These are phyloP conservation scores for Geranium incanum DNA, from an alignment of 441 rosid genomes.

Conservation along the genomic window DNA sequence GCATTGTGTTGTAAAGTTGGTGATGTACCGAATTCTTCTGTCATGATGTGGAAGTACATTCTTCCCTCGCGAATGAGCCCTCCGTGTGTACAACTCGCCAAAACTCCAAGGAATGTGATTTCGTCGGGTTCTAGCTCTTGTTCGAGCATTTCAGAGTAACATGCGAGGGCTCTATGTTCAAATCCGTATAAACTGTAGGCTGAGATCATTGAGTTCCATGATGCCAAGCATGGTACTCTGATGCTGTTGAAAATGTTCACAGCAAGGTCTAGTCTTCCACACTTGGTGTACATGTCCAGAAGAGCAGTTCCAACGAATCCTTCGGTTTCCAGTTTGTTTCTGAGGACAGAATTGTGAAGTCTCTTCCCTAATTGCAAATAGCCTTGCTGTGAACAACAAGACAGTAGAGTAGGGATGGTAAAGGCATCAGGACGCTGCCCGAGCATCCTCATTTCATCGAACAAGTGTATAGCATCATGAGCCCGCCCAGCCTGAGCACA, in stretches of 20 bases:
- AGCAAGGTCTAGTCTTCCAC: constrained; percentile 49
- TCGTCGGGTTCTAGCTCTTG: constrained; percentile 49
- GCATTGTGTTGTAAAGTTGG: constrained; percentile 71
- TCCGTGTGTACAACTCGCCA: constrained; percentile 66
- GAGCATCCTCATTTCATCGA: constrained; percentile 44
- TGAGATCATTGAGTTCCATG: constrained; percentile 72
- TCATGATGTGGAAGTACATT: constrained; percentile 47
- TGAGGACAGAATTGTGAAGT: constrained; percentile 48
- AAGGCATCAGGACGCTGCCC: constrained; percentile 50
- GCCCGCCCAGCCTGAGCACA: constrained; percentile 61
- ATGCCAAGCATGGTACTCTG: constrained; percentile 46
- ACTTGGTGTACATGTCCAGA: constrained; percentile 69
- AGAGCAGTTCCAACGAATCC: constrained; percentile 72
- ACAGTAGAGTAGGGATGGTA: constrained; percentile 52
- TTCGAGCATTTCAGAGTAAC: constrained; percentile 42
- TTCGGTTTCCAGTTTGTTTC: constrained; percentile 46
- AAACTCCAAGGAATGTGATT: constrained; percentile 65
- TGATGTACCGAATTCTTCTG: constrained; percentile 36
- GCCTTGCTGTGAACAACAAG: constrained; percentile 66
- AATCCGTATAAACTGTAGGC: constrained; percentile 60
- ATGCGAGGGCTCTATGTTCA: constrained; percentile 45
- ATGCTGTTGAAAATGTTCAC: constrained; percentile 52
- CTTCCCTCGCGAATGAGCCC: constrained; percentile 61
- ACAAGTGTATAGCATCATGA: constrained; percentile 40
- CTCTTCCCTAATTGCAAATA: constrained; percentile 49